phyloP scores from a whole-genome alignment of 2,329 filamentous ascomycete genomes.

The Blumeriella jaapii region DNA sequence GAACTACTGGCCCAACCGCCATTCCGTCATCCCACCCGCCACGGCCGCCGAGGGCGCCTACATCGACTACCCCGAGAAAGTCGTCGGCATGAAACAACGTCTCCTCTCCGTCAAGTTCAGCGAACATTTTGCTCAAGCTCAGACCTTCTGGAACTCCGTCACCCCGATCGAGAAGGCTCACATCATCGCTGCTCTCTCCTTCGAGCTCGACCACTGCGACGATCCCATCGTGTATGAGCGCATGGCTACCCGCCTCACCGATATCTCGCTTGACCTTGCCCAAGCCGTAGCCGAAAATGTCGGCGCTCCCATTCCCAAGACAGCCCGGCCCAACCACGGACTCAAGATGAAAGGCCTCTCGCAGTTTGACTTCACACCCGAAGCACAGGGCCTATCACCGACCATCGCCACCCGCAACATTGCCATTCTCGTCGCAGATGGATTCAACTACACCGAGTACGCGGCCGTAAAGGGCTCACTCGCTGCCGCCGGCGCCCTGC shows the following conservation, averaged over 20 bases:
- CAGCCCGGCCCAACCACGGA: slow-evolving; percentile 48
- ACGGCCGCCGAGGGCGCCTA: slow-evolving; percentile 53
- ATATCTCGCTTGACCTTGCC: slow-evolving; percentile 62
- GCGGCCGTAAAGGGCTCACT: slow-evolving; percentile 53
- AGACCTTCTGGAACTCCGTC: slow-evolving; percentile 74
- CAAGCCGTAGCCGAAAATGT: slow-evolving; percentile 58
- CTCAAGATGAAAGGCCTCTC: slow-evolving; percentile 56
- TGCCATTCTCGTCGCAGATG: slow-evolving; percentile 67
- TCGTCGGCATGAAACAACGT: slow-evolving; percentile 59
- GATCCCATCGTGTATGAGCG: slow-evolving; percentile 66
- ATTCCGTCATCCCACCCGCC: slow-evolving; percentile 51
- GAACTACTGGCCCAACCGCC: slow-evolving; percentile 74
- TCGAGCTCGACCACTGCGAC: slow-evolving; percentile 73
- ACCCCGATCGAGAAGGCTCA: slow-evolving; percentile 54
- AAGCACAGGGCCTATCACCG: slow-evolving; percentile 34
- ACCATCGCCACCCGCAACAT: slow-evolving; percentile 62
- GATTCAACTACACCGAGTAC: slow-evolving; percentile 58
- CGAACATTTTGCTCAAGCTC: slow-evolving; percentile 67
- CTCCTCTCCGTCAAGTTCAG: slow-evolving; percentile 61
- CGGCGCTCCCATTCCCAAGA: slow-evolving; percentile 48
- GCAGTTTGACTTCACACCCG: slow-evolving; percentile 55
- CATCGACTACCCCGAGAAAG: slow-evolving; percentile 52
- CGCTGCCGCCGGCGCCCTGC: slow-evolving; percentile 49
- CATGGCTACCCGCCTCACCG: slow-evolving; percentile 53
- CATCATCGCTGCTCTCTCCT: slow-evolving; percentile 47